These are phyloP conservation scores for Myriosclerotinia scirpicola DNA, from an alignment of 2,329 filamentous ascomycete genomes.

Conservation along the genomic window DNA sequence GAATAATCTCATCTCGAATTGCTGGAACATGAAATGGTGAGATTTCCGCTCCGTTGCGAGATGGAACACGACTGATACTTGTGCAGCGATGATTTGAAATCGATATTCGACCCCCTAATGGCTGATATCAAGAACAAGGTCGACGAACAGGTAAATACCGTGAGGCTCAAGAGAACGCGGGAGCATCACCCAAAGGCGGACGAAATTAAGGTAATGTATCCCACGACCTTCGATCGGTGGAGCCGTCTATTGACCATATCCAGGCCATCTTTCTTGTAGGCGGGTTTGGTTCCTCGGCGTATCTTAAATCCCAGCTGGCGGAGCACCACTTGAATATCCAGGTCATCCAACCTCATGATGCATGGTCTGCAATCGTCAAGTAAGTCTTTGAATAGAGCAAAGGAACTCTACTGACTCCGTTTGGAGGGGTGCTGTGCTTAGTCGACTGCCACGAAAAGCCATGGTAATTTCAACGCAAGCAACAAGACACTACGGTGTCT, in stretches of 20 bases:
- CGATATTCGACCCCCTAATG: conserved; percentile 50
- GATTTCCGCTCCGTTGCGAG: not conserved
- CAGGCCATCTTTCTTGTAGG: conserved; percentile 33
- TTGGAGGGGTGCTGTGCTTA: conserved; percentile 32
- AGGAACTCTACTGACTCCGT: not conserved
- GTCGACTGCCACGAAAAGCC: conserved; percentile 26
- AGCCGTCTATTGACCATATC: not conserved
- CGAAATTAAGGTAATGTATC: conserved; percentile 43
- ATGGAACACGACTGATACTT: not conserved
- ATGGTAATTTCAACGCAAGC: conserved; percentile 28
- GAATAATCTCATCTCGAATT: conserved; percentile 30
- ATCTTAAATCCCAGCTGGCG: conserved; percentile 44
- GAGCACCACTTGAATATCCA: conserved; percentile 40
- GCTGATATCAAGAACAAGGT: conserved; percentile 45
- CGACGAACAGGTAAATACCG: conserved; percentile 45
- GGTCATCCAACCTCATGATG: conserved; percentile 30
- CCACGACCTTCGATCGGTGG: conserved; percentile 27
- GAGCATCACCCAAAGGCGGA: conserved; percentile 47
- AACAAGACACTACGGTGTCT: conserved; percentile 33
- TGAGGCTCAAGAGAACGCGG: conserved; percentile 39
- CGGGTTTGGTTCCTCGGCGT: conserved; percentile 32
- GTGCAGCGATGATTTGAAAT: conserved; percentile 50
- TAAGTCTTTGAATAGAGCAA: conserved; percentile 3
- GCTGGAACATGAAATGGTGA: conserved; percentile 32
- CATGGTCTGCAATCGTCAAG: conserved; percentile 35